Evolutionary conservation across 2,329 filamentous ascomycete genomes (phyloP).

Genomic region (Dothidotthia symphoricarpi): DNA sequence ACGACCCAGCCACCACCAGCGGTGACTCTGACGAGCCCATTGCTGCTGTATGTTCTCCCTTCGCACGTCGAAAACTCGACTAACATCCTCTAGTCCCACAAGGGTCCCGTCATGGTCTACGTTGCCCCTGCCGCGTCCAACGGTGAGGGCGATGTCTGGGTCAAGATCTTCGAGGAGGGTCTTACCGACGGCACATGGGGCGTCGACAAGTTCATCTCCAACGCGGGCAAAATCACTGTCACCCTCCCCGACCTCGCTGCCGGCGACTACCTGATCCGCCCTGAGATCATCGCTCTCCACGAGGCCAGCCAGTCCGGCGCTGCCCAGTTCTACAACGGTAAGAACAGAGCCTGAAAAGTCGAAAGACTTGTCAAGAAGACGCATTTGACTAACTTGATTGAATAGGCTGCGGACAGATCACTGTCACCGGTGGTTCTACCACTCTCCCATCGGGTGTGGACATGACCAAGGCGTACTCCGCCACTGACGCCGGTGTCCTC

Average conservation of each 20-base stretch:
- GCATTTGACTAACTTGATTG: no score
- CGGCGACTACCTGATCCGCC: slow-evolving; percentile 45
- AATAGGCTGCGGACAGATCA: slow-evolving; percentile 45
- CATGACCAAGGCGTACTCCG: slow-evolving; percentile 48
- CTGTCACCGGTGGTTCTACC: slow-evolving; percentile 33
- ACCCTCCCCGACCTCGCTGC: slow-evolving; percentile 40
- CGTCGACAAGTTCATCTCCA: slow-evolving; percentile 41
- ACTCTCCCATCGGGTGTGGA: slow-evolving; percentile 41
- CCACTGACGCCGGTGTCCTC: slow-evolving; percentile 41
- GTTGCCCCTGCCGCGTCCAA: slow-evolving; percentile 46
- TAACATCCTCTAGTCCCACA: slow-evolving; percentile 41
- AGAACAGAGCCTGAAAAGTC: no score
- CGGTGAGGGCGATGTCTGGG: slow-evolving; percentile 52
- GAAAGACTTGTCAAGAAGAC: no score
- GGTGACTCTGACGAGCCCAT: slow-evolving; percentile 53
- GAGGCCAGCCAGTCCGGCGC: slow-evolving; percentile 35
- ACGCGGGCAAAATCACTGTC: slow-evolving; percentile 42
- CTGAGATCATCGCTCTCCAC: slow-evolving; percentile 47
- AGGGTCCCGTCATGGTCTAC: slow-evolving; percentile 55
- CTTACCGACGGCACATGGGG: slow-evolving; percentile 38
- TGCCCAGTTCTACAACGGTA: slow-evolving; percentile 48
- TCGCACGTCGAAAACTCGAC: not conserved
- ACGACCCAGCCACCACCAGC: slow-evolving; percentile 34
- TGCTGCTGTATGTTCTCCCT: slow-evolving; percentile 27
- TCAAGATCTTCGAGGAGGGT: slow-evolving; percentile 45